These are phyloP conservation scores for Cryphonectria naterciae DNA, from an alignment of 2,329 filamentous ascomycete genomes.

Conservation along the genomic window DNA sequence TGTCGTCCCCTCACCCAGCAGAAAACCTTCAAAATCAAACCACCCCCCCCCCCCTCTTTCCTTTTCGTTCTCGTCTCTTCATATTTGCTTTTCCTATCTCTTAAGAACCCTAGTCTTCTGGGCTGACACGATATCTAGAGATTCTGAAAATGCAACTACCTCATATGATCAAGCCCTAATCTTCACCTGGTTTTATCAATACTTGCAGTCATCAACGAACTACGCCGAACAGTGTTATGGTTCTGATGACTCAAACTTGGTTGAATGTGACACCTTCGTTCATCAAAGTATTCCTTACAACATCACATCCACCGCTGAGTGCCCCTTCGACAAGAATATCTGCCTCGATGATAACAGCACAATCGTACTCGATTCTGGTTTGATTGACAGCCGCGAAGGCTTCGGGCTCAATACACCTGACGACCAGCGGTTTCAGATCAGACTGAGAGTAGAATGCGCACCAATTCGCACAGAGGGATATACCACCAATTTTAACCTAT, in stretches of 20 bases:
- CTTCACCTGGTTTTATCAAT: not conserved
- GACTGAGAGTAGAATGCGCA: conserved; percentile 5
- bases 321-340: not conserved
- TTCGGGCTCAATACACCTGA: conserved; percentile 12
- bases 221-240: conserved; percentile 8
- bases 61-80: not conserved
- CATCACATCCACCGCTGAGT: not conserved
- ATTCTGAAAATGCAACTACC: not conserved
- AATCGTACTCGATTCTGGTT: conserved; percentile 1
- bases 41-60: not conserved
- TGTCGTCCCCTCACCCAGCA: not conserved
- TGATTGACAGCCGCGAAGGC: conserved; percentile 3
- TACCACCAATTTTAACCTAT: not conserved
- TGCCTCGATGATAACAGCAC: not conserved
- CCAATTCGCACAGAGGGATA: conserved; percentile 7
- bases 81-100: not conserved
- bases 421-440: not conserved
- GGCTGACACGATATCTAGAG: not conserved
- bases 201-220: not conserved
- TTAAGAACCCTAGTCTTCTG: not conserved
- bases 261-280: conserved; percentile 1
- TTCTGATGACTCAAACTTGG: not conserved
- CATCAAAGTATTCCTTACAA: not conserved
- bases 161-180: not conserved
- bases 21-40: not conserved